Conservation (phyloP, 768 basidiomycete genomes). For the Fibroporia radiculosa region DNA sequence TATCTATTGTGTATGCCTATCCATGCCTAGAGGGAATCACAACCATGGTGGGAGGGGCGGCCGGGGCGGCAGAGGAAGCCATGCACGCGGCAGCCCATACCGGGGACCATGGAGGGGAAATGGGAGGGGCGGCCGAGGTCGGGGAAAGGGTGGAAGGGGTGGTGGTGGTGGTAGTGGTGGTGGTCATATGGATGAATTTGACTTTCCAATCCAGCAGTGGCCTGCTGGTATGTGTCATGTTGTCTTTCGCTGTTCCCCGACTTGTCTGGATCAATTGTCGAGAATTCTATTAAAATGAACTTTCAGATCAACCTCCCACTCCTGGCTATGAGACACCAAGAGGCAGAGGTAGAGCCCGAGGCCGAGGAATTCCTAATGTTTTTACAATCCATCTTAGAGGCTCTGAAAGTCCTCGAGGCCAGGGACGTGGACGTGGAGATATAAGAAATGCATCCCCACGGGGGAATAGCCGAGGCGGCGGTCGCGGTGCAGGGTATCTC, state of each 20-base stretch:
- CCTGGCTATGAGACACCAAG: conserved; percentile 13
- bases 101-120: no score
- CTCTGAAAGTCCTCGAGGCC: conserved; percentile 15
- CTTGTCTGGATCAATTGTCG: neutral
- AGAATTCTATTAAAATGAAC: neutral
- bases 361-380: conserved; percentile 4
- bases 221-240: conserved; percentile 18
- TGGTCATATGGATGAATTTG: conserved; percentile 13
- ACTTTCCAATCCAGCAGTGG: conserved; percentile 25
- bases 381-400: conserved; percentile 10
- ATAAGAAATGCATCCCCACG: neutral
- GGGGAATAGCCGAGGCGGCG: conserved; percentile 7
- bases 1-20: conserved; percentile 2
- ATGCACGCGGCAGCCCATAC: no score
- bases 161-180: conserved; percentile 18
- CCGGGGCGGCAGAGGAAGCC: conserved; percentile 10
- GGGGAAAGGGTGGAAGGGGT: conserved; percentile 18
- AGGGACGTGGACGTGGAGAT: conserved; percentile 16
- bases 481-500: conserved; percentile 14
- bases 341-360: conserved; percentile 20
- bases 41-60: conserved; percentile 11
- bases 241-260: neutral
- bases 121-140: conserved; percentile 17
- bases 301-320: conserved; percentile 7
- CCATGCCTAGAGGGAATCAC: conserved; percentile 16